A percentile compares a stretch with the other conserved stretches of the same genome.
Evolutionary conservation across 2,329 filamentous ascomycete species (phyloP).

Genomic region (Kalaharituber pfeilii): DNA sequence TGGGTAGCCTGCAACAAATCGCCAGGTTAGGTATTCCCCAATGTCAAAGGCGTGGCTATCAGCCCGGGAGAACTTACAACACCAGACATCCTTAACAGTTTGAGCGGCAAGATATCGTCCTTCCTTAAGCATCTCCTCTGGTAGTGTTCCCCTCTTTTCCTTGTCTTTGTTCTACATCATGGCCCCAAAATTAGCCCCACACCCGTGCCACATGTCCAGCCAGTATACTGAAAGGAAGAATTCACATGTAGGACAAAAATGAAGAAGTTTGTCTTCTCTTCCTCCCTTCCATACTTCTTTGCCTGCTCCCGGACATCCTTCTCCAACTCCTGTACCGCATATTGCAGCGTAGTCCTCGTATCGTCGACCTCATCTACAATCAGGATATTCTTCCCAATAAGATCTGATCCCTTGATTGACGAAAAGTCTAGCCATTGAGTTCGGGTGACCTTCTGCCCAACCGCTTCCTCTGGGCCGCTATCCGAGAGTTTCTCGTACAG

Average conservation of each 20-base stretch:
- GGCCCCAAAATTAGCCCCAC: conserved; percentile 4
- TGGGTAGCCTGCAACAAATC: no score
- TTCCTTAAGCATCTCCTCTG: conserved; percentile 54
- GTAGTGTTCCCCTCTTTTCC: conserved; percentile 74
- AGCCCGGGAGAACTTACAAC: no score
- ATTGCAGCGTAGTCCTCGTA: conserved; percentile 83
- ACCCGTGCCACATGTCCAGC: neutral
- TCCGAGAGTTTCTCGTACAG: conserved; percentile 70
- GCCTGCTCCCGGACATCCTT: conserved; percentile 82
- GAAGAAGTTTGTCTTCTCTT: conserved; percentile 57
- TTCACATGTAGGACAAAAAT: conserved; percentile 88
- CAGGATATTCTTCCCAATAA: conserved; percentile 78
- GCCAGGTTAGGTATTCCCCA: no score
- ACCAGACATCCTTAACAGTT: conserved; percentile 90
- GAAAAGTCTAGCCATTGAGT: conserved; percentile 96
- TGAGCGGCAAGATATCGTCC: conserved; percentile 67
- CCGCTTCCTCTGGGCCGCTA: conserved; percentile 50
- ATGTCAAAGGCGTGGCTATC: no score
- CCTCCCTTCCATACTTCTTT: conserved; percentile 46
- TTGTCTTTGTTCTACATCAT: conserved; percentile 81
- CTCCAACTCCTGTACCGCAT: conserved; percentile 78
- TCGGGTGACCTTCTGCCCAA: conserved; percentile 85
- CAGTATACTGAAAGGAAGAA: no score
- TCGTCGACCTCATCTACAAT: conserved; percentile 95
- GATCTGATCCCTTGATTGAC: conserved; percentile 65